These are phyloP conservation scores for Colletotrichum brevisporum DNA, from an alignment of 2,329 filamentous ascomycete species.

Conservation along the genomic window DNA sequence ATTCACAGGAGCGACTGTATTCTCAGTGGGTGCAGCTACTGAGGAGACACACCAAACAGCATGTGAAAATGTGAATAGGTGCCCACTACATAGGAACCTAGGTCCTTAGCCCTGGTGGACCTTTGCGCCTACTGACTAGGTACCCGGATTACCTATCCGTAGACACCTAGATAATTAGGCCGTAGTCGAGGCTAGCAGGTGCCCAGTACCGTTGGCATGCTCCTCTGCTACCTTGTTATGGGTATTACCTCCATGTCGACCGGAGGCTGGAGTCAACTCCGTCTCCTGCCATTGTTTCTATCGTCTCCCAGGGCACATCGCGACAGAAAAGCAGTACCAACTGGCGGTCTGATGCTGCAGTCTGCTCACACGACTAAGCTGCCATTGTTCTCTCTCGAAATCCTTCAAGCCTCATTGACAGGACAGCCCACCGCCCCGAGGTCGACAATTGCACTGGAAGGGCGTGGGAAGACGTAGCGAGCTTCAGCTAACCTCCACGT, in stretches of 20 bases:
- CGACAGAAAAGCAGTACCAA: conserved; percentile 11
- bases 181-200: no score
- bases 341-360: conserved; percentile 25
- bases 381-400: not conserved
- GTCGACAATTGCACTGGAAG: not conserved
- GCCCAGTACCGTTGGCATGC: not conserved
- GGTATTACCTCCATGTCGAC: not conserved
- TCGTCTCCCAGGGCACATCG: not conserved
- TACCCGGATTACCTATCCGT: no score
- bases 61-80: no score
- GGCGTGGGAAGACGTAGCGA: conserved; percentile 11
- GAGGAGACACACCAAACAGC: no score
- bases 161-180: no score
- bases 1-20: no score
- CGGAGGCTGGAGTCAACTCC: conserved; percentile 13
- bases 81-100: no score
- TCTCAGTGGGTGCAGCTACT: no score
- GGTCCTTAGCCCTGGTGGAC: no score
- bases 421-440: not conserved
- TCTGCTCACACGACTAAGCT: conserved; percentile 7
- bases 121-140: no score
- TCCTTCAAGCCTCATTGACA: not conserved
- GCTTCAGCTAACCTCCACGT: conserved; percentile 1
- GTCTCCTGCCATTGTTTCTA: conserved; percentile 3
- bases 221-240: not conserved